These are phyloP conservation scores for Malassezia nana DNA, from an alignment of 1,284 basidiomycete genomes.

Conservation along the genomic window DNA sequence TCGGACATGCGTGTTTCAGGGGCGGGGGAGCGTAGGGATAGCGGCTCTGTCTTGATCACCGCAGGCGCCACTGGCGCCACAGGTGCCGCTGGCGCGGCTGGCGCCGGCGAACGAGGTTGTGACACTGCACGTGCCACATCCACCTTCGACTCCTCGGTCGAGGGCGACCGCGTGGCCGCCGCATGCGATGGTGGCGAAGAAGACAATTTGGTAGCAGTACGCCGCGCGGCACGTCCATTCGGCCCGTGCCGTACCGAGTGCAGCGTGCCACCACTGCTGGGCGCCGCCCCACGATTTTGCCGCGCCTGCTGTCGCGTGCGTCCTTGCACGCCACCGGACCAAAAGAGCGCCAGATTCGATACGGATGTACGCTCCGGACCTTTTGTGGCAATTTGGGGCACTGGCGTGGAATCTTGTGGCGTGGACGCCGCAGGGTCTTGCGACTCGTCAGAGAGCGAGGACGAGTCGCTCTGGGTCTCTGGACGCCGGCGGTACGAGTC, in stretches of 20 bases:
- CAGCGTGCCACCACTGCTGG: conserved; percentile 16
- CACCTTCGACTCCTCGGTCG: neutral
- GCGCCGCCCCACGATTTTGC: neutral
- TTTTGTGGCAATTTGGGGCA: conserved; percentile 32
- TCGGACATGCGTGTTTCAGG: neutral
- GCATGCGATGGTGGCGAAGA: neutral
- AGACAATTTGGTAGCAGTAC: neutral
- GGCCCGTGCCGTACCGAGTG: conserved; percentile 23
- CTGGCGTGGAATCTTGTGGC: neutral
- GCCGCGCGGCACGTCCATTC: conserved; percentile 19
- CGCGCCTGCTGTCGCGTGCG: conserved; percentile 34
- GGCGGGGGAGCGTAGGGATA: neutral
- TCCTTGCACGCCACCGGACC: conserved; percentile 41
- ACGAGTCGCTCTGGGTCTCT: too few relatives aligned
- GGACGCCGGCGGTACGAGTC: too few relatives aligned
- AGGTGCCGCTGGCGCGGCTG: neutral
- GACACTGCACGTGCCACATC: neutral
- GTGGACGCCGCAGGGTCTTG: neutral
- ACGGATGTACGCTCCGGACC: conserved; percentile 44
- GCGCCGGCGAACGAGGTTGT: neutral
- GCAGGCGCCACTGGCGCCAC: neutral
- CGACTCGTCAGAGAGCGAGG: neutral
- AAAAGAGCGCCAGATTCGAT: conserved; percentile 43
- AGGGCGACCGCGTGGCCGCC: neutral
- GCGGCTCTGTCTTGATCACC: neutral